A percentile compares a stretch with the other conserved stretches of the same genome.
Conservation (phyloP, 208 protist genomes). For the Crithidia expoeki region DNA sequence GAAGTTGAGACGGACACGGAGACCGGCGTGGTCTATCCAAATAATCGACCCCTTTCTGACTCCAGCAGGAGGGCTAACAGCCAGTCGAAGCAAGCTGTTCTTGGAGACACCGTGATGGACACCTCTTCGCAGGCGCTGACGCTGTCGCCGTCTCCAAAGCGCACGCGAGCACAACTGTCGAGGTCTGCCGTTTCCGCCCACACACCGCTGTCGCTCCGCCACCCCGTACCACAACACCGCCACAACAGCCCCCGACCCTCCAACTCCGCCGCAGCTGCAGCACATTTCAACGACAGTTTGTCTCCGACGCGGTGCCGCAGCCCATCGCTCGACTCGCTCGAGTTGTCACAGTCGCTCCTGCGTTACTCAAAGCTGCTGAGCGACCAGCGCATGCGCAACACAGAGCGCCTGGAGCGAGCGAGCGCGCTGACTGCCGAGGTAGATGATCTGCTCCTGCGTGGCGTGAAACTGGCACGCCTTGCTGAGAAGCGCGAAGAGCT, state of each 20-base stretch:
- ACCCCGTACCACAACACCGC: background rate
- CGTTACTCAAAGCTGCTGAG: constrained; percentile 59
- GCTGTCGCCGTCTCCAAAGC: constrained; percentile 13
- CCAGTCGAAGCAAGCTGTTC: background rate
- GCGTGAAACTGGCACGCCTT: constrained; percentile 13
- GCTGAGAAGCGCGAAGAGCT: background rate
- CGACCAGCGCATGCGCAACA: constrained; percentile 46
- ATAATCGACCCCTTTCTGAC: background rate
- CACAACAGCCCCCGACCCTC: background rate
- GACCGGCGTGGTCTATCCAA: background rate
- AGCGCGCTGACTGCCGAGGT: constrained; percentile 40
- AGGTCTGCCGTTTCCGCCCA: background rate
- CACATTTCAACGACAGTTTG: background rate
- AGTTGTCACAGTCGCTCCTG: constrained; percentile 54
- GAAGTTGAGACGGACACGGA: background rate
- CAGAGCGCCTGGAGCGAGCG: constrained; percentile 34
- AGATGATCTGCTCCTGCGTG: constrained; percentile 56
- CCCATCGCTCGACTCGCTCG: constrained; percentile 39
- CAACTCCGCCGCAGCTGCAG: no score
- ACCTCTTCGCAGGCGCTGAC: constrained; percentile 20
- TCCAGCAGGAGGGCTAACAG: background rate
- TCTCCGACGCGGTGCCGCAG: constrained; percentile 25
- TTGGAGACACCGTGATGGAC: constrained; percentile 5
- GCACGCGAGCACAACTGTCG: background rate
- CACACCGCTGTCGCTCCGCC: background rate